Evolutionary conservation across 2,329 filamentous ascomycete genomes (phyloP).

Genomic region (Leptographium flavum): DNA sequence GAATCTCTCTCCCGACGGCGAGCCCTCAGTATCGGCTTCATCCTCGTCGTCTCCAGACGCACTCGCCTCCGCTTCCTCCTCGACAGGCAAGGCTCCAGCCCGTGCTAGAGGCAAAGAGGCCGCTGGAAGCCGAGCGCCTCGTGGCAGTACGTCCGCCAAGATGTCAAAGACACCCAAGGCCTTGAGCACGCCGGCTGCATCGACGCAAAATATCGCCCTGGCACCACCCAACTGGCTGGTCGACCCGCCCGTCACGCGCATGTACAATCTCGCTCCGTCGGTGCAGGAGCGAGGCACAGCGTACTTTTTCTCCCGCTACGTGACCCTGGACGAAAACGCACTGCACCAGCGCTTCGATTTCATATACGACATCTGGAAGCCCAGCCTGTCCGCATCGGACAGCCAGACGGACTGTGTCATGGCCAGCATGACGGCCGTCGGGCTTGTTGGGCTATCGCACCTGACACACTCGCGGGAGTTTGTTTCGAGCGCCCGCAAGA

Average conservation of each 20-base stretch:
- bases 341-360: slow-evolving; percentile 37
- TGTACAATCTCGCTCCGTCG: slow-evolving; percentile 19
- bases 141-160: background rate
- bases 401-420: slow-evolving; percentile 29
- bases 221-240: slow-evolving; percentile 19
- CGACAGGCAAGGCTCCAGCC: background rate
- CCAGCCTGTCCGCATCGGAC: slow-evolving; percentile 19
- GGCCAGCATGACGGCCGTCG: slow-evolving; percentile 39
- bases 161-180: background rate
- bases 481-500: slow-evolving; percentile 32
- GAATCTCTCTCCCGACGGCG: slow-evolving; percentile 11
- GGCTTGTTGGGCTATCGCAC: slow-evolving; percentile 35
- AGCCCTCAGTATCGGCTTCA: slow-evolving; percentile 3
- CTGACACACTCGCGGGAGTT: slow-evolving; percentile 26
- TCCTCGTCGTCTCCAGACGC: slow-evolving; percentile 4
- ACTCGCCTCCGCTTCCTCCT: background rate
- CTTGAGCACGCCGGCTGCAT: no score
- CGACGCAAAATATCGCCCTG: no score
- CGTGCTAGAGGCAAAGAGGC: background rate
- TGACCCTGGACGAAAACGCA: slow-evolving; percentile 28
- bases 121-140: background rate
- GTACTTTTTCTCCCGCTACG: slow-evolving; percentile 38
- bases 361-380: slow-evolving; percentile 37
- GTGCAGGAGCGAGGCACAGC: slow-evolving; percentile 29
- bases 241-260: slow-evolving; percentile 15